A percentile compares a stretch with the other conserved stretches of the same genome.
Evolutionary conservation across 257 asterid genomes (phyloP).

Genomic region (Coffea canephora): DNA sequence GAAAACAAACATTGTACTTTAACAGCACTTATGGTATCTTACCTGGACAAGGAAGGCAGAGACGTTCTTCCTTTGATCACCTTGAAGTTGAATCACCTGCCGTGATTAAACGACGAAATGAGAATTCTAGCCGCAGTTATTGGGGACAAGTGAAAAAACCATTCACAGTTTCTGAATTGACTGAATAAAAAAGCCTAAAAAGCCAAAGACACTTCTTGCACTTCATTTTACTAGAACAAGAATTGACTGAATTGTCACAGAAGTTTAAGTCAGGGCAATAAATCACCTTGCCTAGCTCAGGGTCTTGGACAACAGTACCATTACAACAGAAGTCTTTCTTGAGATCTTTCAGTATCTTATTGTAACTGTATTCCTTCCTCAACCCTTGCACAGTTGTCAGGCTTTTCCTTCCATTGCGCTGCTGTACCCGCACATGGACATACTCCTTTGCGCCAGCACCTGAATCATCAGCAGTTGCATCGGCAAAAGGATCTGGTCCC

Average conservation of each 20-base stretch:
- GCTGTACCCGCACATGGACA: slow-evolving; percentile 63
- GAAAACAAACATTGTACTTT: background rate
- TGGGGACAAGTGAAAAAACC: background rate
- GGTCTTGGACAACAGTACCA: slow-evolving; percentile 78
- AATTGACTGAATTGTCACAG: too few relatives aligned
- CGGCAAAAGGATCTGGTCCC: slow-evolving; percentile 57
- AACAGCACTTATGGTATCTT: background rate
- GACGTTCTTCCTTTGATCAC: slow-evolving; percentile 32
- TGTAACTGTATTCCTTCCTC: slow-evolving; percentile 69
- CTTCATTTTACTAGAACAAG: background rate
- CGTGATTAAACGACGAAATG: too few relatives aligned
- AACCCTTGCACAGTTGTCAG: slow-evolving; percentile 72
- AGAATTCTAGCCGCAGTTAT: background rate
- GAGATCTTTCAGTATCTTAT: slow-evolving; percentile 49
- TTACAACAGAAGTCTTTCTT: slow-evolving; percentile 31
- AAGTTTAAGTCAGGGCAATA: background rate
- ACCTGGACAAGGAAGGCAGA: slow-evolving; percentile 28
- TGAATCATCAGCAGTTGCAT: slow-evolving; percentile 67
- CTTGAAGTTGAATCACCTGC: slow-evolving; percentile 32
- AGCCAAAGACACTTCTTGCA: background rate
- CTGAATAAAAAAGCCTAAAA: background rate
- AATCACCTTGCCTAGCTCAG: slow-evolving; percentile 66
- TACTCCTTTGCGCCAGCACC: slow-evolving; percentile 66
- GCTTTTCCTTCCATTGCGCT: slow-evolving; percentile 72
- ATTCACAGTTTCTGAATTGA: too few relatives aligned